A percentile compares a stretch with the other conserved stretches of the same genome.
phyloP scores from a whole-genome alignment of 2,329 filamentous ascomycete species.

The Cladosporium sp. region DNA sequence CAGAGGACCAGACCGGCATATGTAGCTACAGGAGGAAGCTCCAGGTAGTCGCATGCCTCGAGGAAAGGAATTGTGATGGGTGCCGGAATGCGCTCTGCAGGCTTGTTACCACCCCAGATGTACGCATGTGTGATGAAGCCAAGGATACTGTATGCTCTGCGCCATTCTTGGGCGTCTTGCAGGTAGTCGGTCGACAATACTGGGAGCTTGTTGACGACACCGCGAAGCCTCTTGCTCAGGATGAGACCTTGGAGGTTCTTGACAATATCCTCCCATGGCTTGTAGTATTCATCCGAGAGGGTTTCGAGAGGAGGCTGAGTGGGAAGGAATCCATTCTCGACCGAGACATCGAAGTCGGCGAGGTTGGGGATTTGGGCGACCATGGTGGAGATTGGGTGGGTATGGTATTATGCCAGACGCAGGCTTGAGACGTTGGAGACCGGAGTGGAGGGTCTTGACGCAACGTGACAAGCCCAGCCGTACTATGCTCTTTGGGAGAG shows the following conservation, averaged over 20 bases:
- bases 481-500: constrained; percentile 17
- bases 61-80: constrained; percentile 82
- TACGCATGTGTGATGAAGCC: constrained; percentile 82
- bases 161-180: constrained; percentile 84
- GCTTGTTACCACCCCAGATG: constrained; percentile 80
- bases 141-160: constrained; percentile 77
- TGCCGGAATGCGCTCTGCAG: constrained; percentile 71
- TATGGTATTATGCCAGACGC: constrained; percentile 33
- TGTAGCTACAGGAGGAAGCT: constrained; percentile 88
- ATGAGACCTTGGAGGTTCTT: constrained; percentile 85
- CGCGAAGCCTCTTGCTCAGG: constrained; percentile 77
- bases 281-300: constrained; percentile 88
- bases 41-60: constrained; percentile 68
- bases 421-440: constrained; percentile 39
- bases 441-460: constrained; percentile 25
- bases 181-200: constrained; percentile 81
- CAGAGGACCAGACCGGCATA: constrained; percentile 90
- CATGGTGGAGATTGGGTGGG: constrained; percentile 34
- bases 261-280: constrained; percentile 86
- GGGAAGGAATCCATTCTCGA: constrained; percentile 83
- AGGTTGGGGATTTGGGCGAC: constrained; percentile 50
- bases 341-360: constrained; percentile 77
- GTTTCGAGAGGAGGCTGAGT: constrained; percentile 74
- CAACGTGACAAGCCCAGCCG: constrained; percentile 40
- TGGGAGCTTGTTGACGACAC: constrained; percentile 76